Evolutionary conservation across 2,329 filamentous ascomycete species (phyloP).

Genomic region (Phyllosticta paracitricarpa): DNA sequence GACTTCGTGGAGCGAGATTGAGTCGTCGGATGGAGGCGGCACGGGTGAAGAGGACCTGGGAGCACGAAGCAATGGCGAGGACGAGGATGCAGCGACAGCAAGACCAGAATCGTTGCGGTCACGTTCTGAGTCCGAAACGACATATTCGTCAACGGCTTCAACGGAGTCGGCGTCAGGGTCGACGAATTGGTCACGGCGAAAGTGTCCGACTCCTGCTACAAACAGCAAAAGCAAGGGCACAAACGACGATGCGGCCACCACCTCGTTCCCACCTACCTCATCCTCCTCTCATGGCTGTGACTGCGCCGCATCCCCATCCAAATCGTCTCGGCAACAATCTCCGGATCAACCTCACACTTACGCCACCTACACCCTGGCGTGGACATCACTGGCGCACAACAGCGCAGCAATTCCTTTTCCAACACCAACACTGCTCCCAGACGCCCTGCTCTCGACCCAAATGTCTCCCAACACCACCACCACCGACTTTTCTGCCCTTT

Average conservation of each 20-base stretch:
- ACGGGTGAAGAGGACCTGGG: neutral
- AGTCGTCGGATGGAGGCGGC: neutral
- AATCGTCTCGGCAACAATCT: neutral
- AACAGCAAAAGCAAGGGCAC: neutral
- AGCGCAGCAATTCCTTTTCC: slow-evolving; percentile 3
- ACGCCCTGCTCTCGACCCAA: neutral
- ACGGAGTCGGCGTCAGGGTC: neutral
- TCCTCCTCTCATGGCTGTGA: neutral
- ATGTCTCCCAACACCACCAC: neutral
- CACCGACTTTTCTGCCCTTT: neutral
- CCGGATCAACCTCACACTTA: neutral
- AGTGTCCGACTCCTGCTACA: neutral
- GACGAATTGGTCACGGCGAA: neutral
- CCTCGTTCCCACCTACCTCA: neutral
- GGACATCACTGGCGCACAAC: neutral
- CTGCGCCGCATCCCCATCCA: neutral
- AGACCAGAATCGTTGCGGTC: neutral
- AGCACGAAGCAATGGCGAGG: neutral
- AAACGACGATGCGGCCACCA: neutral
- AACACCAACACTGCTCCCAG: neutral
- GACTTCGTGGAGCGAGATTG: neutral
- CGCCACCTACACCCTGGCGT: neutral
- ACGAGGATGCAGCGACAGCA: neutral
- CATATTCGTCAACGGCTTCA: neutral
- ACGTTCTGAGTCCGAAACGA: neutral